Percentiles rank a stretch among this genome's conserved stretches.
These are phyloP conservation scores for Xerocomellus amylosporus DNA, from an alignment of 768 basidiomycete species.

Conservation along the genomic window DNA sequence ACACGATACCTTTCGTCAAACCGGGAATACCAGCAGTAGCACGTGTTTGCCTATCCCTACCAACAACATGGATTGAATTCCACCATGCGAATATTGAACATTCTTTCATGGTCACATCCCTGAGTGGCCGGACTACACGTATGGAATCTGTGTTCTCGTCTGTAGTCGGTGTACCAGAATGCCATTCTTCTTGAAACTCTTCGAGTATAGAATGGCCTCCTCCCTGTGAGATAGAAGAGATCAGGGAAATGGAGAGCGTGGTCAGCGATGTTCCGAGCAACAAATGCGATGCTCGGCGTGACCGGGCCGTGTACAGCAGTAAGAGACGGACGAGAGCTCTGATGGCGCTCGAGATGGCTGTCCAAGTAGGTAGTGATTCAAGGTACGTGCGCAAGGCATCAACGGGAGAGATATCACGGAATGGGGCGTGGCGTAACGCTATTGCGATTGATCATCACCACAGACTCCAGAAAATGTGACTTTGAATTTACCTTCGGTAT, in stretches of 20 bases:
- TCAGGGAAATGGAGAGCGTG: constrained; percentile 68
- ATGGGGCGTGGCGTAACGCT: constrained; percentile 25
- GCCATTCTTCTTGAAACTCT: constrained; percentile 74
- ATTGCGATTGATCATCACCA: constrained; percentile 1
- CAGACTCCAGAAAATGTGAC: background rate
- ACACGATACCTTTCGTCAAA: constrained; percentile 62
- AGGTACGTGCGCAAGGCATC: constrained; percentile 50
- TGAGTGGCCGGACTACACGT: constrained; percentile 62
- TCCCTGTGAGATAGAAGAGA: constrained; percentile 73
- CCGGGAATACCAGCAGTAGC: constrained; percentile 58
- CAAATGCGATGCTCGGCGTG: constrained; percentile 65
- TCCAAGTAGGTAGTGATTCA: constrained; percentile 68
- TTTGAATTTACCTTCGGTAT: constrained; percentile 25
- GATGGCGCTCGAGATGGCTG: constrained; percentile 59
- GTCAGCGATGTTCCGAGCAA: constrained; percentile 80
- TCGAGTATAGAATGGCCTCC: constrained; percentile 68
- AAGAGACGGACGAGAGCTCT: constrained; percentile 63
- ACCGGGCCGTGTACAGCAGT: constrained; percentile 61
- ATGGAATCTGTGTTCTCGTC: constrained; percentile 27
- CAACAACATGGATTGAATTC: constrained; percentile 52
- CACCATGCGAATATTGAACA: constrained; percentile 79
- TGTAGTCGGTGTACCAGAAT: constrained; percentile 21
- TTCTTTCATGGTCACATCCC: constrained; percentile 76
- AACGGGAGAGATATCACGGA: constrained; percentile 16
- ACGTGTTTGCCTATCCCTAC: constrained; percentile 43